Base-by-base conservation (phyloP, 2,329 filamentous ascomycete species). In the Colletotrichum sp. region DNA sequence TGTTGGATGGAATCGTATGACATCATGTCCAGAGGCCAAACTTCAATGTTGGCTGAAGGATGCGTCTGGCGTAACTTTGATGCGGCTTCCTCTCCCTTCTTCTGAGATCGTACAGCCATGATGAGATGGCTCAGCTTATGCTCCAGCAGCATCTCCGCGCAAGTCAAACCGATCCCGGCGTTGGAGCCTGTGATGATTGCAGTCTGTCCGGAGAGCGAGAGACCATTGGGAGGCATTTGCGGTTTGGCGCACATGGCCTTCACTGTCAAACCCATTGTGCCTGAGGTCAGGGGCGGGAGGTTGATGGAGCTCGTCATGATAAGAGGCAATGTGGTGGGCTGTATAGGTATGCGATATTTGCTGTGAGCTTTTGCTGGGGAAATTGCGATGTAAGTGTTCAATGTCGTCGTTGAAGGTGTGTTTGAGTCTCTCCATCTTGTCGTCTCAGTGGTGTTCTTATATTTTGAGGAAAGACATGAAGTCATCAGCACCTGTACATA, bases 161-260 rank as follows among this genome's bases (percentile, higher is more conserved):
- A 80, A 74, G 88, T 86, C n/a, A 88, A 82, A 1, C 90, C 89
- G 0, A 91, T 81, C 0, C 90, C 90, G 1, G 79, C 81, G 74
- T 89, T 91, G 24, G 84, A 81, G 2, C 90, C 90, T 0, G 89
- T 90, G 16, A 91, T 82, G 55, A 91, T 87, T 63, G 86, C 86
- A 1, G 84, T 85, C 72, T 86, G 81, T 2, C 83, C 82, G 2
- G 81, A 78, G 16, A 88, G 78, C 43, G 81, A 75, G 10, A 78
- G 77, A 6, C 74, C 72, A 1, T 76, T 74, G 3, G 80, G 79
- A 2, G 79, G 77, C n/a, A 77, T 77, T 5, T 78, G 57, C 2
- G 79, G 69, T 24, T 78, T 82, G 55, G 80, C 74, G 65, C 65
- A 74, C 57, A 81, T 79, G 10, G 43, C 36, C 55, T 84, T 82